Evolutionary conservation across 192 early-diverging fungal species (phyloP).

Genomic region (Entrophospora sp.): DNA sequence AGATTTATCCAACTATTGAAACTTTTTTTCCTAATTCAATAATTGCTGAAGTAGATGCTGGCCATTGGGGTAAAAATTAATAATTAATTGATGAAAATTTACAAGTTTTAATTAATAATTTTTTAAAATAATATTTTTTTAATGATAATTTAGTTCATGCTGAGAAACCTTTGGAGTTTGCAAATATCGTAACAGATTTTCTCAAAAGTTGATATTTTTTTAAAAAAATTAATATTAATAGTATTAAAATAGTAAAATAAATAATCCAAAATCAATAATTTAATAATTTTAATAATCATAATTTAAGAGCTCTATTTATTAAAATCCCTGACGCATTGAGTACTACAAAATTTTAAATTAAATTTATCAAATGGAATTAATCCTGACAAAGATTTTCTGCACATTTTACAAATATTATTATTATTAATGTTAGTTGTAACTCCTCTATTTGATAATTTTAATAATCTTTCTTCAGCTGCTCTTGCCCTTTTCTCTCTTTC

Average conservation of each 20-base stretch:
- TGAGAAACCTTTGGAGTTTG: slow-evolving; percentile 60
- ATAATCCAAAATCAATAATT: no score
- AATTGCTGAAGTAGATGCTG: slow-evolving; percentile 64
- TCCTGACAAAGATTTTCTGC: slow-evolving; percentile 49
- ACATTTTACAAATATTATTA: slow-evolving; percentile 44
- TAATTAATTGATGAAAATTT: neutral
- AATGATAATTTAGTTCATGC: slow-evolving; percentile 51
- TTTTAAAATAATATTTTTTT: neutral
- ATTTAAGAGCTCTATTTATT: no score
- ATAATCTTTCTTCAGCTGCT: slow-evolving; percentile 65
- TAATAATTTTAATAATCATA: no score
- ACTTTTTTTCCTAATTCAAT: slow-evolving; percentile 63
- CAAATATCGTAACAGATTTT: slow-evolving; percentile 46
- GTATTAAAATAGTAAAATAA: no score
- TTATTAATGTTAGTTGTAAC: slow-evolving; percentile 28
- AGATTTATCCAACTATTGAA: slow-evolving; percentile 46
- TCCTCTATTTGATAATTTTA: slow-evolving; percentile 16
- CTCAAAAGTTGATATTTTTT: no score
- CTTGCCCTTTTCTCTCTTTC: slow-evolving; percentile 73
- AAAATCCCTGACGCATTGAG: slow-evolving; percentile 27
- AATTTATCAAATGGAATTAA: slow-evolving; percentile 68
- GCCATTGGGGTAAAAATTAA: slow-evolving; percentile 73
- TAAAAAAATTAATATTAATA: no score
- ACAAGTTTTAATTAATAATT: neutral
- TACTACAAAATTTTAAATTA: slow-evolving; percentile 53